These are phyloP conservation scores for Cenchrus purpureus DNA, from an alignment of 176 grass and related monocot genomes.

Conservation along the genomic window DNA sequence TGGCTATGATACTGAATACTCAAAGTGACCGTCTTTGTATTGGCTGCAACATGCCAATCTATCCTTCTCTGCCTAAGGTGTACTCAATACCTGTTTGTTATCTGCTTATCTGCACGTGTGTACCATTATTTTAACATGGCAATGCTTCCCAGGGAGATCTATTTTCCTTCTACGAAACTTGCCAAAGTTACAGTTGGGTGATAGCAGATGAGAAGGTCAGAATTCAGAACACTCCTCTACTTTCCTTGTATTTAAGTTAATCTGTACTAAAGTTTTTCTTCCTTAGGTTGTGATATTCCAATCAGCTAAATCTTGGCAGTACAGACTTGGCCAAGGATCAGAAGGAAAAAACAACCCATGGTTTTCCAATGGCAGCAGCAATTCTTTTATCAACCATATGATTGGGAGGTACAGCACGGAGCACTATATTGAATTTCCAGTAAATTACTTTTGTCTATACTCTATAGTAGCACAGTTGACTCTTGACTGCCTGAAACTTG, in stretches of 20 bases:
- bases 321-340: slow-evolving; percentile 41
- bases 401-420: slow-evolving; percentile 73
- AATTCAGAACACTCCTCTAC: slow-evolving; percentile 41
- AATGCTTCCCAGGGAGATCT: slow-evolving; percentile 75
- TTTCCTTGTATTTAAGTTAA: slow-evolving; percentile 32
- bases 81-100: slow-evolving; percentile 25
- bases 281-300: slow-evolving; percentile 73
- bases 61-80: slow-evolving; percentile 80
- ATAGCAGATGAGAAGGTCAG: slow-evolving; percentile 79
- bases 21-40: slow-evolving; percentile 88
- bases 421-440: slow-evolving; percentile 24
- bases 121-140: slow-evolving; percentile 28
- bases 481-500: not conserved
- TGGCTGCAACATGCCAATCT: slow-evolving; percentile 89
- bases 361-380: slow-evolving; percentile 51
- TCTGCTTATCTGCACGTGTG: not conserved
- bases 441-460: slow-evolving; percentile 6
- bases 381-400: slow-evolving; percentile 67
- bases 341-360: slow-evolving; percentile 60
- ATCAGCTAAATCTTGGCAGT: slow-evolving; percentile 51
- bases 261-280: slow-evolving; percentile 40
- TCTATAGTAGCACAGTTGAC: not conserved
- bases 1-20: slow-evolving; percentile 62
- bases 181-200: slow-evolving; percentile 88
- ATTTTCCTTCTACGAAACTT: slow-evolving; percentile 91